Evolutionary conservation across 2,329 filamentous ascomycete species (phyloP).

Genomic region (Ophiognomonia clavigignenti-juglandacearum): DNA sequence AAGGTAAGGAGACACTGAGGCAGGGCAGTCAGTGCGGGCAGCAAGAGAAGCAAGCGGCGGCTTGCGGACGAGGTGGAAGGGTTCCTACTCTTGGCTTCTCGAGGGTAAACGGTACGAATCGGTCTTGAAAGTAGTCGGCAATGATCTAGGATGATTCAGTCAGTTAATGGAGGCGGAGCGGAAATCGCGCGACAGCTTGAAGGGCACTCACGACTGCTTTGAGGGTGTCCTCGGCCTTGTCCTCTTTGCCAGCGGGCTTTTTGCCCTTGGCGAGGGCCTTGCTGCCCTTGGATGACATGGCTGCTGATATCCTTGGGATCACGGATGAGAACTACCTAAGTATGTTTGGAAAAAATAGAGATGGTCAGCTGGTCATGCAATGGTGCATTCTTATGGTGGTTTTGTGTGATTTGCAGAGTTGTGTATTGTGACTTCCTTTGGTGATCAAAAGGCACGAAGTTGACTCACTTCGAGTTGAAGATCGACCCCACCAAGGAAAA

Average conservation of each 20-base stretch:
- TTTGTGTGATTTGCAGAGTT: no score
- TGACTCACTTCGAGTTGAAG: no score
- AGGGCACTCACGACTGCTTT: constrained; percentile 48
- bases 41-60: neutral
- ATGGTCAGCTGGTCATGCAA: no score
- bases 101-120: constrained; percentile 84
- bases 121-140: constrained; percentile 89
- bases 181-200: constrained; percentile 15
- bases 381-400: no score
- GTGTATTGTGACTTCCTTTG: no score
- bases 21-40: constrained; percentile 15
- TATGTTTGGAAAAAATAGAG: no score
- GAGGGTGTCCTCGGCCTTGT: constrained; percentile 55
- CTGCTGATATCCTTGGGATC: neutral
- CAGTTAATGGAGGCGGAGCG: constrained; percentile 18
- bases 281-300: constrained; percentile 40
- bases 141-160: constrained; percentile 58
- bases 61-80: neutral
- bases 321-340: no score
- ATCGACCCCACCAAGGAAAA: no score
- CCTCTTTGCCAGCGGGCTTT: constrained; percentile 46
- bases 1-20: constrained; percentile 82
- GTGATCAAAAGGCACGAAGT: no score
- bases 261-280: constrained; percentile 42
- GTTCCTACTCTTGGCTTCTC: constrained; percentile 75